phyloP scores from a whole-genome alignment of 2,329 filamentous ascomycete species.

The Clonostachys rhizophaga region DNA sequence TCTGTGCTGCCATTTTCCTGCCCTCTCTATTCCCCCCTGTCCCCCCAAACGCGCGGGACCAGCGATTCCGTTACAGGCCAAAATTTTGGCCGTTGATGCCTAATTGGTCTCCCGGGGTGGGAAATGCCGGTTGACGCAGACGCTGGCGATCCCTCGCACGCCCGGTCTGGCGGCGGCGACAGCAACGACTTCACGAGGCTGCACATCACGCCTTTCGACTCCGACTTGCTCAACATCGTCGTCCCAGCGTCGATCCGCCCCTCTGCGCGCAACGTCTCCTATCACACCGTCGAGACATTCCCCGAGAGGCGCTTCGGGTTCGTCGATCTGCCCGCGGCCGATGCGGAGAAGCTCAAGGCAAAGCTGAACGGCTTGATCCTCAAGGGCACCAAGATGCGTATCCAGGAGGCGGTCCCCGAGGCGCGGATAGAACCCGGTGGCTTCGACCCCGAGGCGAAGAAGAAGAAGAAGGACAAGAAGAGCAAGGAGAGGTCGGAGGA shows the following conservation, averaged over 20 bases:
- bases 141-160: too few relatives aligned
- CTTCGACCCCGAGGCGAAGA: conserved; percentile 26
- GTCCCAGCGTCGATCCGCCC: conserved; percentile 64
- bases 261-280: conserved; percentile 77
- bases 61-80: neutral
- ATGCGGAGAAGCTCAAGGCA: conserved; percentile 86
- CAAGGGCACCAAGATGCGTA: conserved; percentile 77
- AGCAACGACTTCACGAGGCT: conserved; percentile 37
- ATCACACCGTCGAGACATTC: conserved; percentile 79
- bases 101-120: too few relatives aligned
- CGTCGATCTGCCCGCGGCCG: conserved; percentile 73
- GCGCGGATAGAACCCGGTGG: conserved; percentile 25
- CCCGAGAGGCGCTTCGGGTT: conserved; percentile 90
- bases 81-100: too few relatives aligned
- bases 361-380: conserved; percentile 85
- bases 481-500: conserved; percentile 23
- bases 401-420: conserved; percentile 72
- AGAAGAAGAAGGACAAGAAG: conserved; percentile 29
- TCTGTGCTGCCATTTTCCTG: neutral
- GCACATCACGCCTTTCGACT: conserved; percentile 83
- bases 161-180: neutral
- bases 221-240: conserved; percentile 67
- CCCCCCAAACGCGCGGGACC: neutral
- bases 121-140: too few relatives aligned
- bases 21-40: neutral